Evolutionary conservation across 306 rosid genomes (phyloP).

Genomic region (Trifolium fragiferum): DNA sequence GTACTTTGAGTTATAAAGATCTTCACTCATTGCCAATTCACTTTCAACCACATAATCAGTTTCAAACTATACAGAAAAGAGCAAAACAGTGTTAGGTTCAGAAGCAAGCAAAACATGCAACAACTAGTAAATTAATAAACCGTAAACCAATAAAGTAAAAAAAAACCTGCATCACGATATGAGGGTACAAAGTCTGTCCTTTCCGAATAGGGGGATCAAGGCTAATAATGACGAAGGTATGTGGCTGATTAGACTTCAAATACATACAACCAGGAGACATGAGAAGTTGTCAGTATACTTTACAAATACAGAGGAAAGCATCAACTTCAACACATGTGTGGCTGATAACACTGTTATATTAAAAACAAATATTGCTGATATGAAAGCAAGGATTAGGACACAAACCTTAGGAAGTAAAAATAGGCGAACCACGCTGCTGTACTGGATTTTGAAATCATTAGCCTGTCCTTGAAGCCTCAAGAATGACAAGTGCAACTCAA

Average conservation of each 20-base stretch:
- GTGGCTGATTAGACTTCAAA: constrained; percentile 96
- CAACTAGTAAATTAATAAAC: constrained; percentile 29
- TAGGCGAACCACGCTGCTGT: constrained; percentile 94
- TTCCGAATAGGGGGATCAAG: constrained; percentile 99
- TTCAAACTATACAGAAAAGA: constrained; percentile 71
- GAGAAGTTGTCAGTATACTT: constrained; percentile 34
- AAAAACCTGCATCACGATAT: constrained; percentile 94
- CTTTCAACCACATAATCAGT: constrained; percentile 82
- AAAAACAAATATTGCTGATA: constrained; percentile 11
- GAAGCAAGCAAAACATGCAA: constrained; percentile 20
- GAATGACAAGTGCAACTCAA: constrained; percentile 94
- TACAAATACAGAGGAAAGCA: constrained; percentile 24
- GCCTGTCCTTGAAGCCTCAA: constrained; percentile 96
- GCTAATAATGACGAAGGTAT: constrained; percentile 86
- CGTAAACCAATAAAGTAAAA: constrained; percentile 31
- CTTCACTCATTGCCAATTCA: constrained; percentile 70
- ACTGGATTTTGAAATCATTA: constrained; percentile 97
- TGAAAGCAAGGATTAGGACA: constrained; percentile 35
- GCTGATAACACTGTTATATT: neutral
- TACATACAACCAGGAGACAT: constrained; percentile 37
- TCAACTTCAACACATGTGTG: constrained; percentile 23
- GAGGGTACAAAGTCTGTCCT: constrained; percentile 97
- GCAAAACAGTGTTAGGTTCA: constrained; percentile 15
- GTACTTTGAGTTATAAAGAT: constrained; percentile 75
- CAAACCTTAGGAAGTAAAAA: constrained; percentile 98